These are phyloP conservation scores for Cucumis hystrix DNA, from an alignment of 306 rosid genomes.

Conservation along the genomic window DNA sequence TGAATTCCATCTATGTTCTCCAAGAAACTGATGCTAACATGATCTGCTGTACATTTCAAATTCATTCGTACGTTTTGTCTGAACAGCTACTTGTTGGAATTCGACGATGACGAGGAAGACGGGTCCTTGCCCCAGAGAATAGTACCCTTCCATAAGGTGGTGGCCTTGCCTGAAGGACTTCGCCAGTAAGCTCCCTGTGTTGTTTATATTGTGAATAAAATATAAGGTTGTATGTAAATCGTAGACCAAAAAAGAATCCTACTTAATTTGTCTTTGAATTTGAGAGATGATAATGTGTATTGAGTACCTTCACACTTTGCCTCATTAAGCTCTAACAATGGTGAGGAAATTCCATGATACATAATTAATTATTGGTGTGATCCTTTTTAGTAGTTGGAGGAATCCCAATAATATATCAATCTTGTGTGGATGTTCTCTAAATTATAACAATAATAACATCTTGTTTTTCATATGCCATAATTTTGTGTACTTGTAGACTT, in stretches of 20 bases:
- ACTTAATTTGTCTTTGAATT: neutral
- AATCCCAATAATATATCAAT: neutral
- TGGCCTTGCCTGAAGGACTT: slow-evolving; percentile 85
- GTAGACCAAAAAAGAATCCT: neutral
- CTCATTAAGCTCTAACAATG: neutral
- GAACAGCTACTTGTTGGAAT: slow-evolving; percentile 82
- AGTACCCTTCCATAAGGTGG: slow-evolving; percentile 87
- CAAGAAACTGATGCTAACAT: neutral
- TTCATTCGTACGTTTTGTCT: slow-evolving; percentile 11
- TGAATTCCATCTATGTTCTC: neutral
- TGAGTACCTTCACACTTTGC: neutral
- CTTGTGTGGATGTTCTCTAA: neutral
- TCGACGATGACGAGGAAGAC: slow-evolving; percentile 97
- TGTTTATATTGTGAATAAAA: slow-evolving; percentile 27
- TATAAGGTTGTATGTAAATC: slow-evolving; percentile 6
- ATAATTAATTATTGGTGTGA: neutral
- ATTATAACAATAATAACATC: too few species aligned
- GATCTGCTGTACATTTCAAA: neutral
- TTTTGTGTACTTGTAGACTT: too few species aligned
- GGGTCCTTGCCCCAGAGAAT: slow-evolving; percentile 87
- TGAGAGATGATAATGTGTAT: slow-evolving; percentile 1
- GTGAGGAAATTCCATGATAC: neutral
- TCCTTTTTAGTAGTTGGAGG: neutral
- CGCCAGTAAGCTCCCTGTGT: slow-evolving; percentile 44
- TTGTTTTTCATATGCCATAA: too few species aligned